phyloP scores from a whole-genome alignment of 2,329 filamentous ascomycete species.

The Cladobotryum mycophilum region DNA sequence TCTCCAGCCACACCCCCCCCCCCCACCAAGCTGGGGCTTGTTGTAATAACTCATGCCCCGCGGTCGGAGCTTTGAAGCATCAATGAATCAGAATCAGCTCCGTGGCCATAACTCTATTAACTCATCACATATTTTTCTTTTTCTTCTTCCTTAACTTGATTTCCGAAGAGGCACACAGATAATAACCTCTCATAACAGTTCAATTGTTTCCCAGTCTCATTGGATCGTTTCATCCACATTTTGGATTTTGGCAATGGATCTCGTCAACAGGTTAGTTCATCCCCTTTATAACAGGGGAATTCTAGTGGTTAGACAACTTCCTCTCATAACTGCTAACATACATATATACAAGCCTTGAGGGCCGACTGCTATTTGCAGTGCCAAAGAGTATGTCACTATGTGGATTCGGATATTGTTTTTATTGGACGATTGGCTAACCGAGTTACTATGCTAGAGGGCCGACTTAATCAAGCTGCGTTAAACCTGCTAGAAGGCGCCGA shows the following conservation, averaged over 20 bases:
- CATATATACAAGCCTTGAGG: conserved; percentile 63
- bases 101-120: no score
- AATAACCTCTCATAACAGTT: no score
- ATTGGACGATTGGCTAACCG: conserved; percentile 8
- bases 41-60: conserved; percentile 5
- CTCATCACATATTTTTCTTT: no score
- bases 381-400: conserved; percentile 73
- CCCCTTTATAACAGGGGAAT: neutral
- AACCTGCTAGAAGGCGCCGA: conserved; percentile 91
- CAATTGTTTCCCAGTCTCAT: no score
- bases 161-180: no score
- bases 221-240: neutral
- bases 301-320: no score
- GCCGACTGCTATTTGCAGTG: conserved; percentile 91
- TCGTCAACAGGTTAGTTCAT: conserved; percentile 45
- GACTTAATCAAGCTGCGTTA: conserved; percentile 79
- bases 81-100: neutral
- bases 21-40: neutral
- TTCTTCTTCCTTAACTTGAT: no score
- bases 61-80: conserved; percentile 9
- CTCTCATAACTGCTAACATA: neutral
- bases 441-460: conserved; percentile 61
- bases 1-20: no score
- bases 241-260: conserved; percentile 37
- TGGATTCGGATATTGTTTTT: neutral